Evolutionary conservation across 2,329 filamentous ascomycete species (phyloP).

Genomic region (Zymoseptoria crescenta): DNA sequence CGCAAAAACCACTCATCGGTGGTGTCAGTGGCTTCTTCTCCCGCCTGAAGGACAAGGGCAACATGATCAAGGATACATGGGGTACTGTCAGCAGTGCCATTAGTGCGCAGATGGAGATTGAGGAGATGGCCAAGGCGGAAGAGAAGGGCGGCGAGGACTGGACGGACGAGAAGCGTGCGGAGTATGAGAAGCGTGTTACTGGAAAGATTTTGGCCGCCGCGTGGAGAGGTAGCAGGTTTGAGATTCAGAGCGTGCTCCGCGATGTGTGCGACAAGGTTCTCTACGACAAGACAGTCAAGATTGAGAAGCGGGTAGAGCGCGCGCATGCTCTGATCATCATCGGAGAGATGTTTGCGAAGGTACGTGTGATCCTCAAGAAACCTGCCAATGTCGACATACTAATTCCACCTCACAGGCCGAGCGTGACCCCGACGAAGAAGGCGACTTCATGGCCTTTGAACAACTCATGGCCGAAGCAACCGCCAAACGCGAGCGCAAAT

Average conservation of each 20-base stretch:
- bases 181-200: slow-evolving; percentile 92
- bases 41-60: slow-evolving; percentile 91
- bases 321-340: slow-evolving; percentile 83
- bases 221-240: slow-evolving; percentile 93
- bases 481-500: not conserved
- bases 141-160: slow-evolving; percentile 92
- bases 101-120: slow-evolving; percentile 95
- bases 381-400: slow-evolving; percentile 2
- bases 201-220: slow-evolving; percentile 97
- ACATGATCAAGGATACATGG: slow-evolving; percentile 96
- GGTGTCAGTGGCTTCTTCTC: slow-evolving; percentile 94
- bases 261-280: slow-evolving; percentile 90
- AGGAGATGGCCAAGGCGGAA: slow-evolving; percentile 96
- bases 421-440: slow-evolving; percentile 89
- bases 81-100: slow-evolving; percentile 94
- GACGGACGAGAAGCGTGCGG: slow-evolving; percentile 94
- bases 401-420: slow-evolving; percentile 53
- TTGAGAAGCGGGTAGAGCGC: slow-evolving; percentile 80
- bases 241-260: slow-evolving; percentile 90
- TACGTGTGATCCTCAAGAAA: slow-evolving; percentile 36
- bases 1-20: slow-evolving; percentile 75
- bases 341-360: slow-evolving; percentile 82
- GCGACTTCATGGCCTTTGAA: slow-evolving; percentile 97
- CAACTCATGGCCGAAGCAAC: slow-evolving; percentile 80
- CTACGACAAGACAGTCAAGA: slow-evolving; percentile 67